These are phyloP conservation scores for Lolium rigidum DNA, from an alignment of 176 grass and related monocot species.

Conservation along the genomic window DNA sequence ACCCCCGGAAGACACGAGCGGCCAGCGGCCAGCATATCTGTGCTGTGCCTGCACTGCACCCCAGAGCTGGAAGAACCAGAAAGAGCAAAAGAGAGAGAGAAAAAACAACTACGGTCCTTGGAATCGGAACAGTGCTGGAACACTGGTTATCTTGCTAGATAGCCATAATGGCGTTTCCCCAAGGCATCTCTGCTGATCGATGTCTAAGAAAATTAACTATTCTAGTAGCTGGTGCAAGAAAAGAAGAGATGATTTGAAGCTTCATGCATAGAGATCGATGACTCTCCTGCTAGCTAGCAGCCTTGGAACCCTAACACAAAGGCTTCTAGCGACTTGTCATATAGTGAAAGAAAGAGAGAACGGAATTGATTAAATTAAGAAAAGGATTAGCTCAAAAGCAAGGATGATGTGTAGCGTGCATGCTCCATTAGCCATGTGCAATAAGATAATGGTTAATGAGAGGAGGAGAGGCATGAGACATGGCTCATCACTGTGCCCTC, in stretches of 20 bases:
- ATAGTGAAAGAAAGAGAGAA: neutral
- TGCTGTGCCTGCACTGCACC: slow-evolving; percentile 28
- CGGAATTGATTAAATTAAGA: neutral
- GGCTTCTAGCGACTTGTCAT: slow-evolving; percentile 47
- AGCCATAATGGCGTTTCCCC: slow-evolving; percentile 26
- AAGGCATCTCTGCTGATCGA: slow-evolving; percentile 24
- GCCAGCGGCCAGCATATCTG: slow-evolving; percentile 11
- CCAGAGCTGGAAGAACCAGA: slow-evolving; percentile 8
- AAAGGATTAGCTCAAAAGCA: slow-evolving; percentile 15
- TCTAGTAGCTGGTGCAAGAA: neutral
- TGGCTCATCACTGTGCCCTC: slow-evolving; percentile 52
- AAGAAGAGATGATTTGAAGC: slow-evolving; percentile 38
- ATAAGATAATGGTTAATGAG: slow-evolving; percentile 43
- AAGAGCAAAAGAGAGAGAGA: neutral
- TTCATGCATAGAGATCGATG: slow-evolving; percentile 34
- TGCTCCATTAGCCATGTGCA: slow-evolving; percentile 28
- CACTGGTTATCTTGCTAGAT: slow-evolving; percentile 10
- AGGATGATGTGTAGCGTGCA: slow-evolving; percentile 32
- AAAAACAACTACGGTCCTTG: neutral
- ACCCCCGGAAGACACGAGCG: slow-evolving; percentile 42
- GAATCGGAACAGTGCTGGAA: slow-evolving; percentile 25
- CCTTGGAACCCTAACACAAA: slow-evolving; percentile 66
- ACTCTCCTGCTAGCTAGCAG: slow-evolving; percentile 29
- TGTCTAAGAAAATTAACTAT: slow-evolving; percentile 4
- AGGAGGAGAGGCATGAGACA: slow-evolving; percentile 53